Evolutionary conservation across 768 basidiomycete genomes (phyloP), one percentile per base, ranked within the genome.

Genomic region (Collybiopsis confluens): DNA sequence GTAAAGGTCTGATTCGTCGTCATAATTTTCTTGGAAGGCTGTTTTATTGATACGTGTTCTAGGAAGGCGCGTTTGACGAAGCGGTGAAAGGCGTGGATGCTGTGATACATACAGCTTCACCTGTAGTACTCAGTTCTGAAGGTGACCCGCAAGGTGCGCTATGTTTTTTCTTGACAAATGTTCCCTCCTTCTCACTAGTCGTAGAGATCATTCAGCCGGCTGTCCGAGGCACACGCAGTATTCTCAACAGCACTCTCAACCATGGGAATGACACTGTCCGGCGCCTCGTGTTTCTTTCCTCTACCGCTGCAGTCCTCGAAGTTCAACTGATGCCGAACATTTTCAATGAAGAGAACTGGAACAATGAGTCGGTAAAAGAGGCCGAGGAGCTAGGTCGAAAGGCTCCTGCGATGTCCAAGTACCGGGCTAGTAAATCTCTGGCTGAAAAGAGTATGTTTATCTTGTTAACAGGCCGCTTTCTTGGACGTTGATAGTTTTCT

Each of bases 261-360:
- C 59, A 75, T 56, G 67, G 65, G 70, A 74, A 42, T 3, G 24
- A 16, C 35, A 28, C 26, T 8, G 50, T 41, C n/a, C 35, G 86
- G 63, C 80, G 90, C 2, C 70, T 93, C 40, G 80, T 90, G 7
- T 66, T 88, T 54, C 88, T 86, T 0, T 82, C 82, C 9, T 89
- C 87, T 1, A 70, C 65, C 43, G 86, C 79, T 1, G 68, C 83
- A 0, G 60, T 86, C 11, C 56, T 77, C 1, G 61, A 61, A 8
- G 16, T 57, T n/a, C 56, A 61, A 2, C 55, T 65, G 0, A 57
- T 58, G 0, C 64, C 71, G 1, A 60, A 59, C 0, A 67, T 68
- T 1, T 79, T 73, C 59, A 69, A 63, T 36, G 83, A 86, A 61
- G 56, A 59, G 11, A 73, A 88, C 65, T 90, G 88, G 89, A 85